phyloP scores from a whole-genome alignment of 495 filamentous ascomycete genomes.

The Tuber indicum region DNA sequence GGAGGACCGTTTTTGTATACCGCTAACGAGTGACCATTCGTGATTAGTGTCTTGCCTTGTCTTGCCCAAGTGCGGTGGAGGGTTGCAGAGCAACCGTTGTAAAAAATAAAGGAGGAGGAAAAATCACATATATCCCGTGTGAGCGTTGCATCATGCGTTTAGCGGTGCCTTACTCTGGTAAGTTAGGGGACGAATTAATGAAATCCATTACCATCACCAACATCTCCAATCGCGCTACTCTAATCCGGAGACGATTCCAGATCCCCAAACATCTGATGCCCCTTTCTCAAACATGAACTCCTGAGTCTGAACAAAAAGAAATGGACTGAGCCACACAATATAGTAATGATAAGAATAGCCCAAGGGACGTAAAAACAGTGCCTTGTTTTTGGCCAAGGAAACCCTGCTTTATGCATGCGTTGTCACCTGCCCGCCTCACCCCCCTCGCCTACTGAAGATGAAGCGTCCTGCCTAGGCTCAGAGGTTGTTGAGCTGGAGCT shows the following conservation, averaged over 20 bases:
- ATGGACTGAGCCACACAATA: background rate
- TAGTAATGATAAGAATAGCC: background rate
- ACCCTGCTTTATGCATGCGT: background rate
- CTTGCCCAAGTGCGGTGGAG: background rate
- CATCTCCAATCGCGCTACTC: background rate
- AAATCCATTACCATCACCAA: background rate
- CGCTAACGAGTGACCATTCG: background rate
- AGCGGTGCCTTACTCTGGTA: background rate
- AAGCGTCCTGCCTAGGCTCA: background rate
- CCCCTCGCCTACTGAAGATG: background rate
- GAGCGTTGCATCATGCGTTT: background rate
- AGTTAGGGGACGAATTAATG: background rate
- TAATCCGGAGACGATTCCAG: background rate
- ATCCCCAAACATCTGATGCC: background rate
- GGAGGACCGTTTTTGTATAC: background rate
- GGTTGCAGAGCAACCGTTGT: background rate
- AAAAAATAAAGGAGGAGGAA: background rate
- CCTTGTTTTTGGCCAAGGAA: background rate
- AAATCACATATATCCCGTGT: background rate
- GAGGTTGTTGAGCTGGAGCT: background rate
- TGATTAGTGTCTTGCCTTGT: background rate
- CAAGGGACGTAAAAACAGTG: background rate
- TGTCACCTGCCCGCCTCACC: background rate
- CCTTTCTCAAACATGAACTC: background rate
- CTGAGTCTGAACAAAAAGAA: background rate